These are phyloP conservation scores for Fusarium sp. DNA, from an alignment of 2,329 filamentous ascomycete genomes.

Conservation along the genomic window DNA sequence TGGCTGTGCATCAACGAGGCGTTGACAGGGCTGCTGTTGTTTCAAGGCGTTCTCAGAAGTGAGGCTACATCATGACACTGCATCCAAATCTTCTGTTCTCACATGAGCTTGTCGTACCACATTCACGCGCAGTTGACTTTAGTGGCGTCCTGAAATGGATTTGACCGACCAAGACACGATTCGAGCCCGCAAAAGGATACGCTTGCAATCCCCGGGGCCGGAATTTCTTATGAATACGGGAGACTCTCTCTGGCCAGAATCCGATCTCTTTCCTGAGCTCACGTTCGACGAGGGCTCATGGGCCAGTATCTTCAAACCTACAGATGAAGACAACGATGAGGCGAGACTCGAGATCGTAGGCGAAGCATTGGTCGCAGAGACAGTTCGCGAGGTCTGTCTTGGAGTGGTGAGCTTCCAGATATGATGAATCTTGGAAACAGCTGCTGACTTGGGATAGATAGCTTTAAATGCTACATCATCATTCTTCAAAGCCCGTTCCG, in stretches of 20 bases:
- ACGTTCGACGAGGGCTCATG: accelerated
- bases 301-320: accelerated
- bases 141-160: neutral
- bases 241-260: accelerated
- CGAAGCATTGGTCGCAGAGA: accelerated
- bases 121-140: accelerated
- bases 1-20: neutral
- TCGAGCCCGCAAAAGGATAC: neutral
- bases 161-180: accelerated
- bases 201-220: neutral
- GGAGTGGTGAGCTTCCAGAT: neutral
- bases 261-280: accelerated
- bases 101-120: accelerated
- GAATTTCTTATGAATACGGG: accelerated
- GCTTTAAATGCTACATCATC: accelerated
- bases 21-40: neutral
- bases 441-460: neutral
- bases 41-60: neutral
- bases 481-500: neutral
- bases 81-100: neutral
- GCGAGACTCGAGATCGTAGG: accelerated
- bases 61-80: neutral
- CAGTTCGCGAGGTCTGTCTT: neutral
- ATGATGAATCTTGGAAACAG: accelerated
- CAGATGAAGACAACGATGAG: accelerated